Conservation (phyloP, 176 grass and related monocot species). For the Alloteropsis semialata region DNA sequence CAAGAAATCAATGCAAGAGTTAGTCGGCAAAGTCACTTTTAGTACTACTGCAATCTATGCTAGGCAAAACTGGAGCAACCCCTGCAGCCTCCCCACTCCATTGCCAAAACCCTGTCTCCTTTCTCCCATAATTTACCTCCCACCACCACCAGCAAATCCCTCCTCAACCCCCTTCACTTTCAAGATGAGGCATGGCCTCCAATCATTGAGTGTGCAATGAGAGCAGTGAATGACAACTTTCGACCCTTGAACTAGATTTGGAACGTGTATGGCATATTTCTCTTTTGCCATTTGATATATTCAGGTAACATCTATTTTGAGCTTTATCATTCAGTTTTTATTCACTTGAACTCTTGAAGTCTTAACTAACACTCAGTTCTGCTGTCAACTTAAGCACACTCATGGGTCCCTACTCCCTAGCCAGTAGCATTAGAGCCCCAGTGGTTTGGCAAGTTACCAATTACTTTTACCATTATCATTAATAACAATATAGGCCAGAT, state of each 20-base stretch:
- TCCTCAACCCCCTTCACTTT: background rate
- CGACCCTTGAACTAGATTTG: background rate
- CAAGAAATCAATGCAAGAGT: background rate
- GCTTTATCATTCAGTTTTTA: conserved; percentile 11
- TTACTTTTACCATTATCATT: background rate
- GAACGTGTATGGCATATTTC: background rate
- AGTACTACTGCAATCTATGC: background rate
- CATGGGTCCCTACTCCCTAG: background rate
- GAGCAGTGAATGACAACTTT: background rate
- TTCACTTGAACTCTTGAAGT: conserved; percentile 3
- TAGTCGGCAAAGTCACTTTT: background rate
- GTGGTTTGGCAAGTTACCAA: background rate
- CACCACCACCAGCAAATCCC: background rate
- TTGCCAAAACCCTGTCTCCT: background rate
- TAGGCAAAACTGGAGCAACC: background rate
- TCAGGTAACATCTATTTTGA: background rate
- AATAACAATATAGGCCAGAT: conserved; percentile 6
- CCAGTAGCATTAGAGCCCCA: background rate
- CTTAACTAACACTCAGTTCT: background rate
- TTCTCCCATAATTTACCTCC: background rate
- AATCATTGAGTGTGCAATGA: background rate
- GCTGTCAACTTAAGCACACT: background rate
- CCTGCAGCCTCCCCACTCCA: background rate
- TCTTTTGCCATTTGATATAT: background rate
- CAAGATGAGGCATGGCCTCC: background rate